Base-by-base conservation (phyloP, 2,329 filamentous ascomycete species). In the Neurospora sp. region DNA sequence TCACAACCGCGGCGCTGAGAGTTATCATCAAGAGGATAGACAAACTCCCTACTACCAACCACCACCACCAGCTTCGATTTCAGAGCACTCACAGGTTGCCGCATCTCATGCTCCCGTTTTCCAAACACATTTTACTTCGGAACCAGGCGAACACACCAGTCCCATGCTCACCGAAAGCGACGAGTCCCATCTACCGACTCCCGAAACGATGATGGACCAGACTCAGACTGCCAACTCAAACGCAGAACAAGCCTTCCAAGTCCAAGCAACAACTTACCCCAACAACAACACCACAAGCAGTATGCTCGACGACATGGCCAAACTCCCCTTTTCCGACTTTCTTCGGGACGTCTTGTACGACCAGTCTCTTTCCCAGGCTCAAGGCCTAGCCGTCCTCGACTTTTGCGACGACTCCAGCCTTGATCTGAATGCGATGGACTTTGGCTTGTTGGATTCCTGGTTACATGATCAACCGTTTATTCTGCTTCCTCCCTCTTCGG, bases 381-480 rank as follows among this genome's bases (percentile, higher is more conserved):
- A 83, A 69, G 82, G 81, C 0, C 77, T 83, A 15, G 80, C 79
- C 19, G 80, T 86, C 4, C 76, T 86, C 8, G 81, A 86, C 72
- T 86, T 86, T 72, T 85, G 83, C 71, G 81, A 83, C 68, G 80
- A 86, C 70, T 78, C 77, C 66, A 84, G 81, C 69, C 77, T 86
- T 38, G 84, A 86, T 66, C 78, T 87, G 28, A 85, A 82, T 11
- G 84, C 86, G 17, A 77, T 83, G 38, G 84, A 87, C 73, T 86
- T 86, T 75, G 82, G 82, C 0, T 77, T 86, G 5, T 74, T 87
- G 15, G 82, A 85, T 70, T 78, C 83, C 70, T 86, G 84, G 81
- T 36, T 36, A 6, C 52, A 62, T 1, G 52, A 33, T 3, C 23
- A 62, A 6, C 23, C 23, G 8, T n/a, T 62, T 5, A n/a, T 62